A percentile compares a stretch with the other conserved stretches of the same genome.
phyloP scores from a whole-genome alignment of 225 moss, liverwort and hornwort genomes.

The Marchantia paleacea region DNA sequence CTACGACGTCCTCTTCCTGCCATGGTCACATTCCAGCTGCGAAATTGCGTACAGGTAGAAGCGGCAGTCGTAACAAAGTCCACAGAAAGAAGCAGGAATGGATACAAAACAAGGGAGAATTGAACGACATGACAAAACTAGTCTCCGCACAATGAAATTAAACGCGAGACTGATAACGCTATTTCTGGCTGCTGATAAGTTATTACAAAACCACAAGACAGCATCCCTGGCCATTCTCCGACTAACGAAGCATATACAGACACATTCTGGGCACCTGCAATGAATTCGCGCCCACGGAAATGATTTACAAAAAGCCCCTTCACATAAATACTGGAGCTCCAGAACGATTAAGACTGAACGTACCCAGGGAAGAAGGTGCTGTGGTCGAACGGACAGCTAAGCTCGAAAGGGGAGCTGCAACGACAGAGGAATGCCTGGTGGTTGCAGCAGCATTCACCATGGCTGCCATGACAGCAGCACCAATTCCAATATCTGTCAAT shows the following conservation, averaged over 20 bases:
- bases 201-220: background rate
- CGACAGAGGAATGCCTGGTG: background rate
- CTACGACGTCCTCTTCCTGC: background rate
- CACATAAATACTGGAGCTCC: background rate
- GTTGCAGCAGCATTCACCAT: constrained; percentile 15
- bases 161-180: background rate
- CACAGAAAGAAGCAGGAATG: background rate
- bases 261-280: background rate
- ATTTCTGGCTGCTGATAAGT: background rate
- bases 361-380: constrained; percentile 4
- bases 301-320: too few relatives aligned
- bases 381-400: background rate
- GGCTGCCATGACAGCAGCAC: constrained; percentile 11
- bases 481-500: background rate
- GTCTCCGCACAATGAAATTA: background rate
- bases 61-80: background rate
- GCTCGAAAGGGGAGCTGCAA: constrained; percentile 9
- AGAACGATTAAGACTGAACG: background rate
- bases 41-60: background rate
- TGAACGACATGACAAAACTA: too few relatives aligned
- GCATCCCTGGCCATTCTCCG: background rate
- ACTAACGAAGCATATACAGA: too few relatives aligned
- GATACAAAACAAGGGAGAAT: too few relatives aligned
- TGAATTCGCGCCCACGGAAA: background rate
- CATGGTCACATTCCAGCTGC: background rate